Conservation (phyloP, 2,329 filamentous ascomycete species). For the Blastomyces percursus region DNA sequence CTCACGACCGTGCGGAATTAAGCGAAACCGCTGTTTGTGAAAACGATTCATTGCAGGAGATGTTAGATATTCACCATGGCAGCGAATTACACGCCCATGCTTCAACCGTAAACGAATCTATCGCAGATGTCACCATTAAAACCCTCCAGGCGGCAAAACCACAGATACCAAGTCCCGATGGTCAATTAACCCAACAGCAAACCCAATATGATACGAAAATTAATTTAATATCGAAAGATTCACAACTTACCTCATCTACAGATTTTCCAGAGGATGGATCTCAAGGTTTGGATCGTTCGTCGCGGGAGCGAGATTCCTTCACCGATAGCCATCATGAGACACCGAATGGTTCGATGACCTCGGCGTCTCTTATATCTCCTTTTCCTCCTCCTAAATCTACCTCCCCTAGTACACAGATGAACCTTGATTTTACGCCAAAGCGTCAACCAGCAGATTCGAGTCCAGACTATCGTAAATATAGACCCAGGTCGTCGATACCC, state of each 20-base stretch:
- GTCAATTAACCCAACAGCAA: background rate
- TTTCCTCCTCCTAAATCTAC: conserved; percentile 16
- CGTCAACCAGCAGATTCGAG: conserved; percentile 9
- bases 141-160: background rate
- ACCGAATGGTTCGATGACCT: conserved; percentile 24
- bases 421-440: conserved; percentile 10
- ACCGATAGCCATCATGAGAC: conserved; percentile 22
- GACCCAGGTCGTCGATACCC: conserved; percentile 75
- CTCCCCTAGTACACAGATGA: conserved; percentile 10
- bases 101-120: background rate
- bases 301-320: conserved; percentile 17
- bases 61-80: background rate
- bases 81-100: background rate
- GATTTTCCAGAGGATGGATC: conserved; percentile 12
- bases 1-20: background rate
- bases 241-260: conserved; percentile 1
- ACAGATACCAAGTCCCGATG: background rate
- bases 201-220: background rate
- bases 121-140: background rate
- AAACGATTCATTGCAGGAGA: background rate
- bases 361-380: conserved; percentile 19
- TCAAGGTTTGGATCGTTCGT: conserved; percentile 14
- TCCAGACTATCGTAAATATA: conserved; percentile 41
- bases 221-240: conserved; percentile 1
- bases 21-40: background rate